Base-by-base conservation (phyloP, 75 land plant species). In the Sequoiadendron giganteum region DNA sequence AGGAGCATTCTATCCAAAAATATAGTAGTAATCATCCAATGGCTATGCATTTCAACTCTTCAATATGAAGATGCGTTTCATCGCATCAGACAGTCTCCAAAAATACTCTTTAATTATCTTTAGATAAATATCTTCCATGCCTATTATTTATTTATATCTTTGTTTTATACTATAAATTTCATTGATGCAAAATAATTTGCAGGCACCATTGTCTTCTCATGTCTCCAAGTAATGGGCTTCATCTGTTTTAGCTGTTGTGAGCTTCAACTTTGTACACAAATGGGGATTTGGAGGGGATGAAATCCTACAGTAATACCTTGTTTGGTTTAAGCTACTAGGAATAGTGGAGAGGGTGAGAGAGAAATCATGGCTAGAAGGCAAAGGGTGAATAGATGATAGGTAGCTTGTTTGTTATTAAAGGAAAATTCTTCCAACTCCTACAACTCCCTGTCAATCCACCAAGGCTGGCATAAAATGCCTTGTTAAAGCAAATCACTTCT, bases 401-500 rank as follows among this genome's bases (percentile, higher is more conserved):
- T n/a, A 28, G 30, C 30, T 21, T 30, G 28, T 68, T 16, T 18
- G 68, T 61, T 1, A n/a, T 4, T 16, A 4, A n/a, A n/a, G n/a
- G n/a, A n/a, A n/a, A n/a, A n/a, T n/a, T n/a, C n/a, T n/a, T n/a
- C n/a, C n/a, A n/a, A n/a, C n/a, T n/a, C n/a, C n/a, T n/a, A n/a
- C n/a, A n/a, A n/a, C n/a, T n/a, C n/a, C n/a, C n/a, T n/a, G n/a
- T n/a, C n/a, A n/a, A n/a, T n/a, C n/a, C n/a, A n/a, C n/a, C n/a
- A n/a, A n/a, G n/a, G n/a, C n/a, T n/a, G n/a, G n/a, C n/a, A n/a
- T n/a, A n/a, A n/a, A n/a, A n/a, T n/a, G n/a, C n/a, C n/a, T n/a
- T n/a, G n/a, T n/a, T n/a, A n/a, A n/a, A 79, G 97, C 95, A 14
- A 94, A 95, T 52, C 97, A 95, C 68, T 95, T 94, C 86, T 86